A percentile compares a stretch with the other conserved stretches of the same genome.
Evolutionary conservation across 2,329 filamentous ascomycete genomes (phyloP).

Genomic region (Fusarium scirpi): DNA sequence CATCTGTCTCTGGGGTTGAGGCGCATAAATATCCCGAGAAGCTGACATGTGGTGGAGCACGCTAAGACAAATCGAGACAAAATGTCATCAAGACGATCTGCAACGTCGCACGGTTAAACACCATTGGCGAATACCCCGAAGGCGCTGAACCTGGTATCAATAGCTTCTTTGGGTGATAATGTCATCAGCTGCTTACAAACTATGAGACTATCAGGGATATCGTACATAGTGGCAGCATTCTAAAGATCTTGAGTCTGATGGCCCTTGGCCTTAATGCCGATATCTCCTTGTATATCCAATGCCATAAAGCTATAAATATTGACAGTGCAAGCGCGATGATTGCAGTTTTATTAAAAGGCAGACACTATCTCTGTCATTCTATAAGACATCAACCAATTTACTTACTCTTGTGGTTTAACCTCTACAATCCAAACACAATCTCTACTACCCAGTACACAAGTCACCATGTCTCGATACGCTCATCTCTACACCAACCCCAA

Average conservation of each 20-base stretch:
- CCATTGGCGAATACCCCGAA: background rate
- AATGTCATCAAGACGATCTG: conserved; percentile 6
- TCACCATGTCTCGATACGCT: conserved; percentile 8
- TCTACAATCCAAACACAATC: background rate
- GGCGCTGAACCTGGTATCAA: too few species aligned
- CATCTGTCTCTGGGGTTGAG: background rate
- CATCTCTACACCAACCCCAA: background rate
- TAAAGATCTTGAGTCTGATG: background rate
- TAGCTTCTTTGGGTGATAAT: background rate
- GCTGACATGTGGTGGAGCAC: background rate
- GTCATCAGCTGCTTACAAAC: background rate
- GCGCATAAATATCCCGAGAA: background rate
- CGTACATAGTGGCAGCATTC: too few species aligned
- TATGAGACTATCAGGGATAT: background rate
- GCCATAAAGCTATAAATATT: background rate
- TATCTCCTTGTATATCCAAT: background rate
- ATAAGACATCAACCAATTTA: too few species aligned
- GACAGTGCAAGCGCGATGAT: too few species aligned
- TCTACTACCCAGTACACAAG: background rate
- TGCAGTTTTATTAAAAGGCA: too few species aligned
- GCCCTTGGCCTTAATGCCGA: background rate
- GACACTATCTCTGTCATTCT: too few species aligned
- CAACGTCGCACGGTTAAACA: background rate
- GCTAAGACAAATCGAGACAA: conserved; percentile 15
- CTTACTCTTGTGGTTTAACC: background rate